Conservation (phyloP, 805 yeast species). For the Teunomyces gatunensis region DNA sequence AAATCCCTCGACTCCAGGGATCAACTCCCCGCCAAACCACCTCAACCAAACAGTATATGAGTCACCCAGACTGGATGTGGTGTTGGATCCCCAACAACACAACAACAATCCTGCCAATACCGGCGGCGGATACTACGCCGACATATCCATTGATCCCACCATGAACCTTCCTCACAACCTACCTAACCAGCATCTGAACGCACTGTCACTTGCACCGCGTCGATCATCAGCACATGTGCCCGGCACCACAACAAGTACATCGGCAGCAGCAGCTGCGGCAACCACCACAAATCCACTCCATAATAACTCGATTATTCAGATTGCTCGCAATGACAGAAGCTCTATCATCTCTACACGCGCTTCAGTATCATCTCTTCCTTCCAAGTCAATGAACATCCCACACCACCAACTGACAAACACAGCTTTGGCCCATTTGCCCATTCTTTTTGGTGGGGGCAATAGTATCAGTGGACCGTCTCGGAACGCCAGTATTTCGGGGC, state of each 20-base stretch:
- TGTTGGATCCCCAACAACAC: conserved; percentile 32
- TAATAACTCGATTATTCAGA: conserved; percentile 41
- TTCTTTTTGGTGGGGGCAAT: conserved; percentile 39
- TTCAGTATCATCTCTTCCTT: conserved; percentile 41
- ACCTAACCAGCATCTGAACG: conserved; percentile 27
- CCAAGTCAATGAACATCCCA: conserved; percentile 46
- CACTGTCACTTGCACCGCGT: conserved; percentile 19
- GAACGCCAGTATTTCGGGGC: conserved; percentile 34
- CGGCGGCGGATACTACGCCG: conserved; percentile 45
- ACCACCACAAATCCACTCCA: conserved; percentile 16
- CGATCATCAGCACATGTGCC: conserved; percentile 23
- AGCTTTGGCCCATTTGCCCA: conserved; percentile 43
- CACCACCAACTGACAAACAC: conserved; percentile 41
- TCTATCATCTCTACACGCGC: conserved; percentile 35
- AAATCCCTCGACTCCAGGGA: conserved; percentile 20
- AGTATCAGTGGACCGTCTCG: conserved; percentile 43
- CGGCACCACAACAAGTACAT: not conserved
- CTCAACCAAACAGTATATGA: conserved; percentile 17
- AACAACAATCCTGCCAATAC: conserved; percentile 24
- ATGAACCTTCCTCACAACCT: conserved; percentile 45
- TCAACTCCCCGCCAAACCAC: conserved; percentile 25
- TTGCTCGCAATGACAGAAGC: conserved; percentile 37
- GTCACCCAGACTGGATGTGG: conserved; percentile 19
- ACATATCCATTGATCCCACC: conserved; percentile 43
- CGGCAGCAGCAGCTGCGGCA: conserved; percentile 1